Conservation (phyloP, 164 flowering plant species). For the Kingdonia uniflora region DNA sequence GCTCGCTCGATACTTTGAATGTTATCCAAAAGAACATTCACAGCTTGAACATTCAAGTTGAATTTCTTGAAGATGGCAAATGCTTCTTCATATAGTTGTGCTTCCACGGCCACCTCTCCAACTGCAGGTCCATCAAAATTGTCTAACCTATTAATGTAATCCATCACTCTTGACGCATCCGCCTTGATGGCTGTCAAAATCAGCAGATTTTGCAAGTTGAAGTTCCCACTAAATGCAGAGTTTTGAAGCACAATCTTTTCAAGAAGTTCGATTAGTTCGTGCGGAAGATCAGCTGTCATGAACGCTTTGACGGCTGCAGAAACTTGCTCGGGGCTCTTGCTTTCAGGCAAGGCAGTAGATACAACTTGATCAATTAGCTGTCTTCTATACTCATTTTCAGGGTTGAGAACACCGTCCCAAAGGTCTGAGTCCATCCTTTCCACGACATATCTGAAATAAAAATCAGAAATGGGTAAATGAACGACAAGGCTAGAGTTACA, state of each 20-base stretch:
- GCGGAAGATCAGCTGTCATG: slow-evolving; percentile 99
- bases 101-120: slow-evolving; percentile 99
- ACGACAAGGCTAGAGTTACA: too few relatives aligned
- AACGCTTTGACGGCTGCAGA: slow-evolving; percentile 99
- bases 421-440: slow-evolving; percentile 98
- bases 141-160: slow-evolving; percentile 86
- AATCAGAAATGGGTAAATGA: not conserved
- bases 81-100: slow-evolving; percentile 89
- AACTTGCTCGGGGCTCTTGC: slow-evolving; percentile 99
- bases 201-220: slow-evolving; percentile 87
- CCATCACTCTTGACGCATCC: slow-evolving; percentile 98
- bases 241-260: slow-evolving; percentile 99
- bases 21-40: slow-evolving; percentile 86
- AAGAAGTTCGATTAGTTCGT: slow-evolving; percentile 95
- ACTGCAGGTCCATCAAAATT: slow-evolving; percentile 99
- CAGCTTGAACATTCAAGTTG: slow-evolving; percentile 96
- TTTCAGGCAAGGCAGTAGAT: slow-evolving; percentile 98
- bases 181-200: slow-evolving; percentile 94
- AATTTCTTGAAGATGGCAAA: slow-evolving; percentile 97
- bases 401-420: slow-evolving; percentile 92
- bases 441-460: slow-evolving; percentile 78
- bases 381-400: slow-evolving; percentile 87
- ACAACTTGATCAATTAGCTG: slow-evolving; percentile 99
- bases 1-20: slow-evolving; percentile 84
- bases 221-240: slow-evolving; percentile 99